Base-by-base conservation (phyloP, 345 rosid genomes). In the Brassica nigra region DNA sequence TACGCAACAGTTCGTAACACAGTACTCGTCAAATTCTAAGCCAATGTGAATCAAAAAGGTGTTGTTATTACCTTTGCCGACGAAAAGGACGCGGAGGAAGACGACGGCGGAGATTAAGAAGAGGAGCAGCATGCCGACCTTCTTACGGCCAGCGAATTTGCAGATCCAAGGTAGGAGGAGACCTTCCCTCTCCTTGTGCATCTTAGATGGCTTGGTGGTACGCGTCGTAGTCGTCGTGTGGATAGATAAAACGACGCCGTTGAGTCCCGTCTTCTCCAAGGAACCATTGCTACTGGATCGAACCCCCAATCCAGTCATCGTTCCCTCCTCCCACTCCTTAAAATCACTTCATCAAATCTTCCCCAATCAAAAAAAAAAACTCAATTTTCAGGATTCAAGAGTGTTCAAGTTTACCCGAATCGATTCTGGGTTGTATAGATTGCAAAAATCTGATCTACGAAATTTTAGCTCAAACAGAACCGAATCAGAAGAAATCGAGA, bases 41-140 rank as follows among this genome's bases (percentile, higher is more conserved):
- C 11, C 31, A 66, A 55, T 33, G 54, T 1, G 68, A 76, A 68
- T 31, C 62, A 18, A 68, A 68, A 39, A 1, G 12, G 12, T 8
- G 15, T 2, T 52, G 27, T 23, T 23, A 23, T 23, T 23, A 80
- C 99, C 98, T 93, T 93, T 96, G 16, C 97, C 97, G 54, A 93
- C 87, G 72, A 87, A 92, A 70, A 96, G 81, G 36, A 92, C 95
- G 85, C 97, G 90, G 63, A 88, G 55, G 79, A 93, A 92, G 85
- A 92, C 95, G 2, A 89, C 90, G 11, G 95, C 94, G 5, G 99
- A 93, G 84, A 93, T 86, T 37, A 84, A 36, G 78, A 91, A 92
- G 74, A 96, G 97, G 29, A 96, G 86, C 81, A 90, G 73, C 99
- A 92, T 96, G 77, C 99, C 98, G 4, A 96, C 90, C 83, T 90